Conservation (phyloP, 768 basidiomycete genomes). For the Suillus luteus region DNA sequence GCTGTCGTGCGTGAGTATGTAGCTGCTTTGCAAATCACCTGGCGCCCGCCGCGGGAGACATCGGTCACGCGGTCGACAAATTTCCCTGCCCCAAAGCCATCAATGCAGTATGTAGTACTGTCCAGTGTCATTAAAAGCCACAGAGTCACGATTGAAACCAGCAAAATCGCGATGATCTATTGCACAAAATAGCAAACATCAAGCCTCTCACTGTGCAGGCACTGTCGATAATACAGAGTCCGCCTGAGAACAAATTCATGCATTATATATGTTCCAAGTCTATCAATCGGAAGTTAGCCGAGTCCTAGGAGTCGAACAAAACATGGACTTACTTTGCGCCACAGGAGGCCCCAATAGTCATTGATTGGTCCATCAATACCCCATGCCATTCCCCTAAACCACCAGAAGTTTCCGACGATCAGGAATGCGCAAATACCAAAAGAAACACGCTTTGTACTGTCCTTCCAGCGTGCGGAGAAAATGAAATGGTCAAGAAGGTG, state of each 20-base stretch:
- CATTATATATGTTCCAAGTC: conserved; percentile 36
- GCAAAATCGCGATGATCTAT: not conserved
- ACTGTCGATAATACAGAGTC: not conserved
- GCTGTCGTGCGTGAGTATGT: not conserved
- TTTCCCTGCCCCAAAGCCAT: not conserved
- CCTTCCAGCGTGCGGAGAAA: conserved; percentile 72
- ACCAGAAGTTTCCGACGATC: conserved; percentile 87
- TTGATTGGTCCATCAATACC: conserved; percentile 89
- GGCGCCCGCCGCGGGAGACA: not conserved
- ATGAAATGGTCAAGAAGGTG: conserved; percentile 93
- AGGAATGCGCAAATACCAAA: conserved; percentile 63
- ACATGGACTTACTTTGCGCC: conserved; percentile 59
- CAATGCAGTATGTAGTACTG: not conserved
- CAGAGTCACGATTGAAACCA: not conserved
- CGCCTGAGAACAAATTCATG: conserved; percentile 16
- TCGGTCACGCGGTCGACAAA: not conserved
- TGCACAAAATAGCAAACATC: conserved; percentile 1
- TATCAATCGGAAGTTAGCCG: conserved; percentile 16
- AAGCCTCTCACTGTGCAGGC: not conserved
- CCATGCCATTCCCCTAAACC: conserved; percentile 89
- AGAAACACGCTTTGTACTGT: conserved; percentile 65
- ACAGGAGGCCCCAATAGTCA: conserved; percentile 76
- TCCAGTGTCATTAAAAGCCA: not conserved
- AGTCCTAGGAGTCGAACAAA: not conserved
- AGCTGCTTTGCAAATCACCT: not conserved